phyloP scores from a whole-genome alignment of 2,329 filamentous ascomycete genomes.

The Dothideomycetes sp. region DNA sequence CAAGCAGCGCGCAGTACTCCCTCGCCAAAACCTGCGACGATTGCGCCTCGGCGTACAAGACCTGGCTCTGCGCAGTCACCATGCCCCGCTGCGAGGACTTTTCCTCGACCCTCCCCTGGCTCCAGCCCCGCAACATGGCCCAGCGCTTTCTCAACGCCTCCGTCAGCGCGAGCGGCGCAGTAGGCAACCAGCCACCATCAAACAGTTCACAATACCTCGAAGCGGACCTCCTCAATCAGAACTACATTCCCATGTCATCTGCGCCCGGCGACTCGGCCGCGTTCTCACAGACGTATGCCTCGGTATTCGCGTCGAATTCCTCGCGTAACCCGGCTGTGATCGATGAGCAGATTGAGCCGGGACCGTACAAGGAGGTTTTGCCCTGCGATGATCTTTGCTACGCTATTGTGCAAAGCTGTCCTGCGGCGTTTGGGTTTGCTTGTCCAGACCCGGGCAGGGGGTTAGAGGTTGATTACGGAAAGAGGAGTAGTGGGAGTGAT shows the following conservation, averaged over 20 bases:
- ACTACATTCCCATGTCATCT: slow-evolving; percentile 21
- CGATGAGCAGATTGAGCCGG: slow-evolving; percentile 60
- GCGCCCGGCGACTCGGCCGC: slow-evolving; percentile 22
- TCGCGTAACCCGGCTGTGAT: slow-evolving; percentile 43
- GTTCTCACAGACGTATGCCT: slow-evolving; percentile 19
- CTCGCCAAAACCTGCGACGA: slow-evolving; percentile 65
- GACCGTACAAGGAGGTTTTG: slow-evolving; percentile 86
- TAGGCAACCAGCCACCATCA: no score
- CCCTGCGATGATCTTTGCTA: slow-evolving; percentile 86
- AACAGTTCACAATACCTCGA: slow-evolving; percentile 9
- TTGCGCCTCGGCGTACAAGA: slow-evolving; percentile 74
- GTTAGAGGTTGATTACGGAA: slow-evolving; percentile 41
- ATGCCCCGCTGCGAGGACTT: slow-evolving; percentile 91
- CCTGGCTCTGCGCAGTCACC: slow-evolving; percentile 87
- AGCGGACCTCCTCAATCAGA: slow-evolving; percentile 12
- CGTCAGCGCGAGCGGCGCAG: slow-evolving; percentile 1
- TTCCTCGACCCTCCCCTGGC: slow-evolving; percentile 41
- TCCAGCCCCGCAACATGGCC: slow-evolving; percentile 61
- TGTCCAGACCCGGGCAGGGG: slow-evolving; percentile 51
- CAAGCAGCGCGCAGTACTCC: slow-evolving; percentile 64
- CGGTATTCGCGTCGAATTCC: slow-evolving; percentile 20
- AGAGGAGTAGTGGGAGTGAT: slow-evolving; percentile 9
- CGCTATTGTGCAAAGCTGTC: slow-evolving; percentile 74
- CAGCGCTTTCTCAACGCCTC: slow-evolving; percentile 23
- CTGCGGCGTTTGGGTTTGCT: slow-evolving; percentile 59